Evolutionary conservation across 2,329 filamentous ascomycete genomes (phyloP), one percentile per base, ranked within the genome.

Genomic region (Fusarium tricinctum): DNA sequence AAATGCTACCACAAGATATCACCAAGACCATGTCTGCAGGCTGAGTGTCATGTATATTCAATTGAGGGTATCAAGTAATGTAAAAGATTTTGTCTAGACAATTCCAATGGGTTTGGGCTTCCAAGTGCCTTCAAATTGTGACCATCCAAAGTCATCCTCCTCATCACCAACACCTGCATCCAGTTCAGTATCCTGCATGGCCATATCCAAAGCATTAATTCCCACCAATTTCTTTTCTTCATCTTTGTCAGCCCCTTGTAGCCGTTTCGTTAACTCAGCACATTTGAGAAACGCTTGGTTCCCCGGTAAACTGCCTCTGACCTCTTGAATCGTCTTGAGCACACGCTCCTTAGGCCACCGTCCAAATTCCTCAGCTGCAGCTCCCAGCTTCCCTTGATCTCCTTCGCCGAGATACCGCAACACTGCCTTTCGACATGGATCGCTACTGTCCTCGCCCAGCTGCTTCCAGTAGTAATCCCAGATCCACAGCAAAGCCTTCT

Each of bases 401-500:
- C 77, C 74, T 39, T 78, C 78, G 13, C 74, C 69, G 8, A 86
- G 73, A 53, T 81, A 84, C 13, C 62, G 68, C 22, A 82, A 59
- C 28, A 86, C 72, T 8, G 79, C 61, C 5, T 77, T 75, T 22
- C 73, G 77, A 58, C 81, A 81, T 17, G 73, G 67, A 32, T 75
- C 73, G 35, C 42, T 51, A 14, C 43, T 39, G 28, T 75, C 74
- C 7, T 77, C 75, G 3, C 75, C 70, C 20, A 88, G 76, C 43
- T 85, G 80, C 73, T 78, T 81, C 94, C 94, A 98, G 81, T 97
- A 97, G 78, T 92, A 92, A 53, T 89, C 85, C 92, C 93, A 97
- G 51, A 97, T 89, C 94, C 94, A 97, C 44, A 84, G 83, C 65
- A 97, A 82, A 1, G 91, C 92, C 72, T 91, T 88, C 66, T 84